Evolutionary conservation across 345 rosid species (phyloP).

Genomic region (Eucalyptus curtisii): DNA sequence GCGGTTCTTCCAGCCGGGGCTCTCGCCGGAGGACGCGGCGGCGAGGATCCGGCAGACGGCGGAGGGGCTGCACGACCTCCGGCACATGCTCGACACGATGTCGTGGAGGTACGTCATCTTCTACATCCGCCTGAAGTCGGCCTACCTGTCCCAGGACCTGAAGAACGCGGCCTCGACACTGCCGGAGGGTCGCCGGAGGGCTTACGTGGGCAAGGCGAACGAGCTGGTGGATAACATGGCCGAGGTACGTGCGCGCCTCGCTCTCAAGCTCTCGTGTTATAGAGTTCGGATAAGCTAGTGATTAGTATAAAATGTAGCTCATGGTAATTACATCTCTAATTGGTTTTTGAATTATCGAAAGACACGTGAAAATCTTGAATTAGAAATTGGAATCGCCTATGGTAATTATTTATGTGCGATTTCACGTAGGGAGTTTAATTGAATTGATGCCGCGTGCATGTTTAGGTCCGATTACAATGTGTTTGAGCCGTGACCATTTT

Average conservation of each 20-base stretch:
- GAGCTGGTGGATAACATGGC: conserved; percentile 65
- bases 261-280: background rate
- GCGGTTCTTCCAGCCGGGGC: conserved; percentile 51
- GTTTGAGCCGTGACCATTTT: background rate
- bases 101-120: conserved; percentile 86
- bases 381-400: background rate
- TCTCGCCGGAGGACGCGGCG: conserved; percentile 76
- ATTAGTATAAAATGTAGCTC: background rate
- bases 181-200: conserved; percentile 42
- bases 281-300: background rate
- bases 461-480: background rate
- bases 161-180: conserved; percentile 50
- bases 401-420: background rate
- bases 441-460: background rate
- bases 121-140: conserved; percentile 56
- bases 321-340: no score
- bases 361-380: background rate
- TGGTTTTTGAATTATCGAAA: background rate
- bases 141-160: conserved; percentile 77
- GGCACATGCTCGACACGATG: conserved; percentile 87
- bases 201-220: conserved; percentile 61
- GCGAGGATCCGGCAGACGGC: conserved; percentile 87
- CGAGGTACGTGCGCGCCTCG: conserved; percentile 24
- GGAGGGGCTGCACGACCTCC: conserved; percentile 59
- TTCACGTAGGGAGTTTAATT: background rate